A percentile compares a stretch with the other conserved stretches of the same genome.
phyloP scores from a whole-genome alignment of 768 basidiomycete species.

The Mycena pura region DNA sequence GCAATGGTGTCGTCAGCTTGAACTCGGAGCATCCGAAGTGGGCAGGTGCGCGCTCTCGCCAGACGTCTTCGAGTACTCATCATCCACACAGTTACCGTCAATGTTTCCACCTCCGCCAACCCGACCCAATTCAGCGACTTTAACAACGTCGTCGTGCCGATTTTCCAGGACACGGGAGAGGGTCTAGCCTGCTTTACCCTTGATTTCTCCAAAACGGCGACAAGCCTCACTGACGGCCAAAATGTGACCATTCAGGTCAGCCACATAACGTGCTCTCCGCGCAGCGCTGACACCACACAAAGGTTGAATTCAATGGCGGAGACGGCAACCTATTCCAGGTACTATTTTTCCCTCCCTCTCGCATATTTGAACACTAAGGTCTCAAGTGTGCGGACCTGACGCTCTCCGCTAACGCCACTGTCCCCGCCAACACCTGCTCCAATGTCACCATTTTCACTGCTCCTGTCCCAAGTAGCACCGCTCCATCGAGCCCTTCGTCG shows the following conservation, averaged over 20 bases:
- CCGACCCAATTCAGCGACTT: slow-evolving; percentile 50
- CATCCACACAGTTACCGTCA: neutral
- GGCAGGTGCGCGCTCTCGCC: slow-evolving; percentile 55
- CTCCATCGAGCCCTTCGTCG: slow-evolving; percentile 24
- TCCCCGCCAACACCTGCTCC: slow-evolving; percentile 53
- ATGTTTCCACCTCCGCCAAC: slow-evolving; percentile 1
- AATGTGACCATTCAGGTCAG: slow-evolving; percentile 74
- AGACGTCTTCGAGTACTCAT: neutral
- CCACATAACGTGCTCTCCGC: neutral
- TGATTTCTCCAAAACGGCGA: slow-evolving; percentile 57
- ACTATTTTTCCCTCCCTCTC: slow-evolving; percentile 12
- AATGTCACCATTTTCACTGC: slow-evolving; percentile 41
- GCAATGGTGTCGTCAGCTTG: slow-evolving; percentile 62
- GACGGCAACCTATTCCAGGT: slow-evolving; percentile 79
- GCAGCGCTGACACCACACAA: neutral
- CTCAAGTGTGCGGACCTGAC: slow-evolving; percentile 81
- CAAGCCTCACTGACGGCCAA: slow-evolving; percentile 63
- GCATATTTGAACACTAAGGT: neutral
- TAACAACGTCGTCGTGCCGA: slow-evolving; percentile 54
- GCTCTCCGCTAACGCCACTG: slow-evolving; percentile 55
- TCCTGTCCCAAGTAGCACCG: slow-evolving; percentile 29
- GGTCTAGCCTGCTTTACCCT: slow-evolving; percentile 75
- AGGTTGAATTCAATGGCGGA: slow-evolving; percentile 70
- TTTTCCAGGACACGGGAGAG: slow-evolving; percentile 57
- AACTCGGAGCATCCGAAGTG: slow-evolving; percentile 72